Base-by-base conservation (phyloP, 176 grass and related monocot genomes). In the Aechmea fasciata region DNA sequence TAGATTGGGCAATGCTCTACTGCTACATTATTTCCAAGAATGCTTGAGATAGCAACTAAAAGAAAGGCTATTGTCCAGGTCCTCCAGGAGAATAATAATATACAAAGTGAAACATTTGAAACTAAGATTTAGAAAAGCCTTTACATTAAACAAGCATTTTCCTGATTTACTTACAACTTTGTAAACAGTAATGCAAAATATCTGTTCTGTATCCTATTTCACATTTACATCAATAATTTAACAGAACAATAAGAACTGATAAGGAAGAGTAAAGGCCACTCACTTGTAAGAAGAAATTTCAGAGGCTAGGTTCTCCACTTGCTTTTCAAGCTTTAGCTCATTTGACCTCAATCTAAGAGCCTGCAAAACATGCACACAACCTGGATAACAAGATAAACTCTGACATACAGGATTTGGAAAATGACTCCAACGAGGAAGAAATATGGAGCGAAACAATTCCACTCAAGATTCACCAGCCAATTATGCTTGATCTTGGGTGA, bases 271-370 rank as follows among this genome's bases (percentile, higher is more conserved):
- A 41, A 28, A 70, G 14, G 48, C 20, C 17, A 69, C 71, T 79
- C 71, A 99, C 95, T 80, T 93, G 83, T 82, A 90, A 28, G 85
- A 84, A 84, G 80, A 83, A 74, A 94, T 81, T 74, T 94, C 87
- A 70, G 95, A 99, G 76, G 81, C 80, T 75, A 90, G 77, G 67
- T 76, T 71, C 65, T 94, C 87, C 55, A 91, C 70, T 88, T 91
- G 82, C 71, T 94, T 99, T 80, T 94, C 90, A 66, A 99, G 87
- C 77, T 92, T 93, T 67, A 99, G 74, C 63, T 99, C 95, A 80
- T 83, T 94, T 78, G 95, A 99, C 75, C 95, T 94, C 80, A 99
- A 68, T 80, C 81, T 99, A 79, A 99, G 85, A 86, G 90, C 90
- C 95, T 99, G 70, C 48, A 83, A 70, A 69, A 79, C 52, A 66